Evolutionary conservation across 2,329 filamentous ascomycete species (phyloP), one percentile per base, ranked within the genome.

Genomic region (Ophiostoma sp.): DNA sequence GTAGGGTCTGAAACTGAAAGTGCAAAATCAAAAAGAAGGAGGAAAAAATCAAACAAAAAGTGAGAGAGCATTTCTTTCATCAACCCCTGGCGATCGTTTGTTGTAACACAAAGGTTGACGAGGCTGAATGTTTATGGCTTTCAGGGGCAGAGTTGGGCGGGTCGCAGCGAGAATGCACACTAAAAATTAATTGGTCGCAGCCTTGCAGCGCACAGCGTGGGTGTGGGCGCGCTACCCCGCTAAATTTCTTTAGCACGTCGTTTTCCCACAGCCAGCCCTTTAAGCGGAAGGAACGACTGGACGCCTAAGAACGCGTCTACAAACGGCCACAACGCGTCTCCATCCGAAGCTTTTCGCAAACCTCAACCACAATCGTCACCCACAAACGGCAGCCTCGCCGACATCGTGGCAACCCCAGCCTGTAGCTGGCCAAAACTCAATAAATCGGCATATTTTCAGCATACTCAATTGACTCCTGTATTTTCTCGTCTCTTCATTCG

Each of bases 231-330:
- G n/a, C 19, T 39, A 64, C 19, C 61, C 33, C 61, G 22, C 61
- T 66, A 66, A 66, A 28, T 45, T 17, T 66, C 61, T 28, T 66
- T 66, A 66, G 61, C 61, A 66, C 36, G 61, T 36, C n/a, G n/a
- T 28, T 17, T 55, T 61, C 28, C 15, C 17, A 2, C 31, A 36
- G 57, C 31, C 50, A 33, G 15, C 11, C 42, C 42, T 48, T 15
- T 48, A 48, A 48, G 12, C 15, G 42, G 55, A 61, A 36, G 57
- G 42, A 48, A 48, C 42, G 15, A 48, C 15, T 15, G 17, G 15
- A 48, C 42, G 15, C 42, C 42, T 48, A 5, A 48, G 17, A 61
- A 61, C 57, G 57, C 57, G 57, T 61, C 57, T 61, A 31, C 33
- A 28, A 45, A 66, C n/a, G 22, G 11, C 15, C n/a, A n/a, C 25